Conservation (phyloP, 805 yeast species). For the Zygoascus bituminiphila region DNA sequence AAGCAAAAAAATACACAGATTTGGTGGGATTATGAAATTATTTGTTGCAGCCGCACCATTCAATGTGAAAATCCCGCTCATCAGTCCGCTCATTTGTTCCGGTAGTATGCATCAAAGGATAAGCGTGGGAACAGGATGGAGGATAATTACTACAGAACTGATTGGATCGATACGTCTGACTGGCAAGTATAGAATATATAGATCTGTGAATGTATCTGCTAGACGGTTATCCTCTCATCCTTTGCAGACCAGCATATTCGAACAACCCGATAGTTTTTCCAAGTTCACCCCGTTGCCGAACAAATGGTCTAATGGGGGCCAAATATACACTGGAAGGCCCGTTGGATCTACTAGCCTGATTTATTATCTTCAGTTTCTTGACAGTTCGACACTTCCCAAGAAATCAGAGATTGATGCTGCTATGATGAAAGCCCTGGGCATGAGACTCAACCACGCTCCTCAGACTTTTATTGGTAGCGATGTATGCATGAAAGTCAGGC, state of each 20-base stretch:
- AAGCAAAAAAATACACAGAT: too few relatives aligned
- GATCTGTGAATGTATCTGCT: too few relatives aligned
- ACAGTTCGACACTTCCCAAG: neutral
- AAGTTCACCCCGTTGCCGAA: constrained; percentile 3
- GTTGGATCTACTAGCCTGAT: neutral
- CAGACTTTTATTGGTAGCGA: neutral
- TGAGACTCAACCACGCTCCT: neutral
- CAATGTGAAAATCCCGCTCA: too few relatives aligned
- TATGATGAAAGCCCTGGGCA: neutral
- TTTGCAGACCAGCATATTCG: neutral
- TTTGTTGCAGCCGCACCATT: neutral
- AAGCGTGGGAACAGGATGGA: neutral
- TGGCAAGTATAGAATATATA: too few relatives aligned
- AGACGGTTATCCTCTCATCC: neutral
- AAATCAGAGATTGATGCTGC: neutral
- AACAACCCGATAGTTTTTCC: neutral
- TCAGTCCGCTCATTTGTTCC: too few relatives aligned
- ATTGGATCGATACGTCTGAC: neutral
- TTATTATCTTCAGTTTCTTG: constrained; percentile 1
- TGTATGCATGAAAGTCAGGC: neutral
- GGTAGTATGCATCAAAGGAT: neutral
- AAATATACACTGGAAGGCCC: constrained; percentile 1
- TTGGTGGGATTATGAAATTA: neutral
- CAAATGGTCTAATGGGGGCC: constrained; percentile 2
- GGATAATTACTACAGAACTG: too few relatives aligned